phyloP scores from a whole-genome alignment of 306 rosid species.

The Amphicarpaea edgeworthii region DNA sequence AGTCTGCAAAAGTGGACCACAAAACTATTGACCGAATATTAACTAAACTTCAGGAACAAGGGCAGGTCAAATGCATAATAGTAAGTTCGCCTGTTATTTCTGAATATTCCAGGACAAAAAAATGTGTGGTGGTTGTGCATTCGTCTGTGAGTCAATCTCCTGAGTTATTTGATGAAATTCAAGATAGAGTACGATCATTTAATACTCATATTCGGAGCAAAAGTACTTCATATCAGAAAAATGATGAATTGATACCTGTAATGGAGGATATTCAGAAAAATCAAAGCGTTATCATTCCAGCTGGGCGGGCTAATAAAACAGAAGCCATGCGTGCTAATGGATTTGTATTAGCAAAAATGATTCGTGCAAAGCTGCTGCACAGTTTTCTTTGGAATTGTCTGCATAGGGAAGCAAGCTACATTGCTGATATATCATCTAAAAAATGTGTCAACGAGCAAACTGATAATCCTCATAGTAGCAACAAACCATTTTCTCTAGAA shows the following conservation, averaged over 20 bases:
- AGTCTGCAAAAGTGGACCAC: conserved; percentile 66
- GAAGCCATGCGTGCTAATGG: conserved; percentile 90
- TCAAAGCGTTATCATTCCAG: conserved; percentile 52
- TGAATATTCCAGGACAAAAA: conserved; percentile 65
- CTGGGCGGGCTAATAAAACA: conserved; percentile 59
- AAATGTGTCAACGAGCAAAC: conserved; percentile 42
- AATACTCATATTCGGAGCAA: conserved; percentile 67
- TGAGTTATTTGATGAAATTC: conserved; percentile 80
- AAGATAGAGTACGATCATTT: conserved; percentile 75
- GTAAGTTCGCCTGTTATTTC: conserved; percentile 71
- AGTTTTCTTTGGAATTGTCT: conserved; percentile 82
- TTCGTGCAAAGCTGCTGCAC: conserved; percentile 91
- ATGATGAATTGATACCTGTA: conserved; percentile 66
- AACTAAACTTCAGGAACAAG: conserved; percentile 71
- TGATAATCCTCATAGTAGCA: conserved; percentile 65
- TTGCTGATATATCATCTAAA: conserved; percentile 55
- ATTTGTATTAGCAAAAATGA: conserved; percentile 89
- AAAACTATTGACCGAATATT: conserved; percentile 80
- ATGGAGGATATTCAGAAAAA: conserved; percentile 75
- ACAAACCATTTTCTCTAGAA: conserved; percentile 74
- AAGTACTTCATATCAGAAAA: conserved; percentile 59
- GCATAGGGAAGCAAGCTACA: conserved; percentile 50
- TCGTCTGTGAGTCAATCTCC: conserved; percentile 71
- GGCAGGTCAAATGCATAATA: conserved; percentile 70
- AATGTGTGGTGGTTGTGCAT: conserved; percentile 70